These are phyloP conservation scores for Tricholoma furcatifolium DNA, from an alignment of 768 basidiomycete species.

Conservation along the genomic window DNA sequence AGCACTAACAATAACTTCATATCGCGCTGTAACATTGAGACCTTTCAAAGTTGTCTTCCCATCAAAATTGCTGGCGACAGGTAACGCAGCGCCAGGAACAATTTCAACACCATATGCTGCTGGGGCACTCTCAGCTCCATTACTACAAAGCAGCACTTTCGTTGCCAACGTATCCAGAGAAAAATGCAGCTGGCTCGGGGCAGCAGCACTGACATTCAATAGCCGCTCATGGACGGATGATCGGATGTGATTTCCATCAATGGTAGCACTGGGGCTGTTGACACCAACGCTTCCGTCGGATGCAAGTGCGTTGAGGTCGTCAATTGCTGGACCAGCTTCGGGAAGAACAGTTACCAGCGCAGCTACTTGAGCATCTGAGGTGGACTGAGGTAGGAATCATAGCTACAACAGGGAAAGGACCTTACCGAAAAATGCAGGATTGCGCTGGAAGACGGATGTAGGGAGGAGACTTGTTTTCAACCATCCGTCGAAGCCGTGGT, in stretches of 20 bases:
- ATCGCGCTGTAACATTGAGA: constrained; percentile 19
- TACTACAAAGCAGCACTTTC: constrained; percentile 20
- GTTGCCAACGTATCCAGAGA: constrained; percentile 26
- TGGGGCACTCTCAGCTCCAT: constrained; percentile 3
- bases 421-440: constrained; percentile 23
- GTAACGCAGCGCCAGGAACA: constrained; percentile 21
- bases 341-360: constrained; percentile 18
- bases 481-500: constrained; percentile 32
- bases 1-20: constrained; percentile 29
- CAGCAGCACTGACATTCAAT: constrained; percentile 11
- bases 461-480: constrained; percentile 24
- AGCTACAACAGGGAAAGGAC: background rate
- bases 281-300: constrained; percentile 20
- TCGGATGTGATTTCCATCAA: constrained; percentile 22
- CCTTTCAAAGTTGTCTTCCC: constrained; percentile 18
- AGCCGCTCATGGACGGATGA: constrained; percentile 26
- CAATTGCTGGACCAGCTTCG: constrained; percentile 14
- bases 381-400: background rate
- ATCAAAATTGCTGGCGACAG: constrained; percentile 26
- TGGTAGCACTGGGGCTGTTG: constrained; percentile 19
- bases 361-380: constrained; percentile 23
- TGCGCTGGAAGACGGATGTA: constrained; percentile 15
- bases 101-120: constrained; percentile 25
- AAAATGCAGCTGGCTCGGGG: constrained; percentile 16
- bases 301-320: constrained; percentile 23